Evolutionary conservation across 2,329 filamentous ascomycete genomes (phyloP).

Genomic region (Scedosporium apiospermum): DNA sequence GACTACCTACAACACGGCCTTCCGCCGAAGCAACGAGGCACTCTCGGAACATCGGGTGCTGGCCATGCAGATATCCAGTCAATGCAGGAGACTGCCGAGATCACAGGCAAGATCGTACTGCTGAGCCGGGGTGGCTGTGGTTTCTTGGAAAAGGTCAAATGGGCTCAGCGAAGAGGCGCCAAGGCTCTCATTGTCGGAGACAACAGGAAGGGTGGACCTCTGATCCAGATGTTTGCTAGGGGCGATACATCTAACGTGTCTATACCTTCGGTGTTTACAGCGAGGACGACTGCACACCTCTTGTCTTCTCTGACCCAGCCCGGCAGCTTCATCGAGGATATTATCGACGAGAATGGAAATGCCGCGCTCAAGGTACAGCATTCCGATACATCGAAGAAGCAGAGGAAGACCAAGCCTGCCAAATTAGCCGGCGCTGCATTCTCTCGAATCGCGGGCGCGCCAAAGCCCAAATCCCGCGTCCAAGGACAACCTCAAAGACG

Average conservation of each 20-base stretch:
- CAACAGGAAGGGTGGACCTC: conserved; percentile 74
- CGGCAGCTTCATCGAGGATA: conserved; percentile 52
- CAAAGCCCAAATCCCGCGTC: background rate
- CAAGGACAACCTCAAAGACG: background rate
- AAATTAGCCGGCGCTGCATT: background rate
- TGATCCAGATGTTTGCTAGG: conserved; percentile 97
- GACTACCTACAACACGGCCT: conserved; percentile 62
- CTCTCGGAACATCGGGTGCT: conserved; percentile 27
- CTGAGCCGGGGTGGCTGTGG: conserved; percentile 90
- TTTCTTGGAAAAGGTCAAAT: conserved; percentile 94
- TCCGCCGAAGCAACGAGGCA: conserved; percentile 22
- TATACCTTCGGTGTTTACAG: conserved; percentile 91
- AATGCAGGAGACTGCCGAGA: conserved; percentile 84
- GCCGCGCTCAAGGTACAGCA: conserved; percentile 44
- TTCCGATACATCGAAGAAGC: conserved; percentile 20
- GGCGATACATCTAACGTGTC: conserved; percentile 92
- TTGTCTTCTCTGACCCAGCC: conserved; percentile 78
- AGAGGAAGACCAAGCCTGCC: background rate
- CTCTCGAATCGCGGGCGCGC: background rate
- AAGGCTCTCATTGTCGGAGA: conserved; percentile 90
- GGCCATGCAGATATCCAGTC: conserved; percentile 86
- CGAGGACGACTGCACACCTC: conserved; percentile 86
- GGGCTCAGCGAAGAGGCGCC: conserved; percentile 85
- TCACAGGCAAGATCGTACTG: conserved; percentile 84
- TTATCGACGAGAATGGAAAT: conserved; percentile 50